Evolutionary conservation across 192 early-diverging fungal species (phyloP), one percentile per base, ranked within the genome.

Genomic region (Coemansia furcata): DNA sequence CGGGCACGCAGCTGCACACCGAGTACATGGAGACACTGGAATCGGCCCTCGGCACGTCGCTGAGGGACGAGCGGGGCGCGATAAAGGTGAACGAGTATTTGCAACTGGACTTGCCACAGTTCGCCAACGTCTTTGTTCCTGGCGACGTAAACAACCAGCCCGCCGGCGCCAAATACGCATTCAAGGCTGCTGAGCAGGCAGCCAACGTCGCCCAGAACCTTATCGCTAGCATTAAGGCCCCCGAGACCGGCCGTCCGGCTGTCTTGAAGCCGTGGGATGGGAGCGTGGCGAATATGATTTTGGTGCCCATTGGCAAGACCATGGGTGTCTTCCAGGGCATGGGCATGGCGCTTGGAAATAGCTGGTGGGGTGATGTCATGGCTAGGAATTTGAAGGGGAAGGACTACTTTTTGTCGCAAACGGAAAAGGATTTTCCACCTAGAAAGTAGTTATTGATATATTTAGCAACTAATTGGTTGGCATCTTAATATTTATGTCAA

Each of bases 71-170:
- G 0, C 68, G 70, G 2, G 69, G 84, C 11, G 61, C 68, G 3
- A 80, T 89, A 68, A 77, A 71, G 21, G 80, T 89, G n/a, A 36
- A 55, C 4, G 40, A 69, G 3, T 87, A 85, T 4, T 57, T 87
- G 19, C 87, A 89, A 49, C n/a, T 87, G 12, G 63, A 69, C 19
- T 49, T 61, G 1, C 49, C 71, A 0, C n/a, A 19, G 0, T 66
- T 83, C 29, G 44, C 65, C 6, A 73, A 80, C 12, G 77, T 89
- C 11, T 89, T 89, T 64, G 86, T 74, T 0, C 67, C 82, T 0
- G 87, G 87, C 29, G 87, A 89, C 26, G 82, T 83, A 14, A 71
- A 81, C 15, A 74, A 82, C 35, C 21, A 69, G 33, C 78, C 83
- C 0, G 69, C 49, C 0, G 74, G 74, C 1, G 62, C 64, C 15